Base-by-base conservation (phyloP, 352 stramenopile species). In the Phytopythium vexans region DNA sequence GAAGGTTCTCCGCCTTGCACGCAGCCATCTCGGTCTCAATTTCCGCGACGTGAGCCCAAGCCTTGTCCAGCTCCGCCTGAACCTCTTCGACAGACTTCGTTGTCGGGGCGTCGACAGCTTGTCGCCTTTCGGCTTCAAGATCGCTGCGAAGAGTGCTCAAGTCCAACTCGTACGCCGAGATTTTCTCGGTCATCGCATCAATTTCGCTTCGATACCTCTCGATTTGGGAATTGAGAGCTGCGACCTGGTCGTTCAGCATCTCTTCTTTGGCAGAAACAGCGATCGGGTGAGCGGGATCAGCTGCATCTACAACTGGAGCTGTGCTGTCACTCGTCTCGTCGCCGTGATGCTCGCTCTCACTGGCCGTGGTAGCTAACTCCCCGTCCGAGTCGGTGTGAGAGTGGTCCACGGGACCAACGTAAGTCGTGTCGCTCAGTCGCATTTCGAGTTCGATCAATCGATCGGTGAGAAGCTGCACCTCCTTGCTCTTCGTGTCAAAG, bases 1-100 rank as follows among this genome's bases (percentile, higher is more conserved):
- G 75, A 41, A 81, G 55, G 45, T 92, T 92, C 49, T 92, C 82
- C 11, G 72, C 69, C 61, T 88, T 86, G 43, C 83, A 74, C 3
- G 74, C 66, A 33, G 60, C 57, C 54, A 89, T 72, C 58, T 89
- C 74, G 12, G 68, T 54, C 41, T 85, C 63, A 6, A 63, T 34
- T 14, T 54, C 48, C 12, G 43, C 45, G 16, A 68, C 67, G 33
- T 80, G 58, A 32, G 85, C 27, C 15, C 60, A 65, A 15, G 49
- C 44, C 31, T 57, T 77, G 7, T 77, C 52, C 4, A 79, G 33
- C 36, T 73, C 38, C 3, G 15, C 32, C 6, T 45, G 56, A 6
- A 77, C 49, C 32, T 68, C 57, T 9, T 60, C 41, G 8, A 68
- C 41, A 7, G 57, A 58, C 21, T 62, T 61, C 11, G 63, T 46